Evolutionary conservation across 768 basidiomycete species (phyloP).

Genomic region (Russula emetica): DNA sequence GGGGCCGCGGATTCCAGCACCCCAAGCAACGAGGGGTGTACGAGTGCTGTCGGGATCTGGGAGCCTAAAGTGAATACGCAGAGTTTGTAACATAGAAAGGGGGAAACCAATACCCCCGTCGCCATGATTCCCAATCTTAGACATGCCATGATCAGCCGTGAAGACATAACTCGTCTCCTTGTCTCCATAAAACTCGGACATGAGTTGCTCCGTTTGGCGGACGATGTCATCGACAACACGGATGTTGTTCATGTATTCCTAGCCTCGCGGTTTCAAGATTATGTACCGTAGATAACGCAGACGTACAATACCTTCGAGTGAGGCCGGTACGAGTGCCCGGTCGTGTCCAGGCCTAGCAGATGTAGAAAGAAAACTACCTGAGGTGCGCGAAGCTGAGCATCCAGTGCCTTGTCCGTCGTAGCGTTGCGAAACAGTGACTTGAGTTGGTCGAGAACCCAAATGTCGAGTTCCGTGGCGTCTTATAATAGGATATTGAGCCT

Average conservation of each 20-base stretch:
- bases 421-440: conserved; percentile 58
- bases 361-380: conserved; percentile 80
- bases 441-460: conserved; percentile 77
- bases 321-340: conserved; percentile 82
- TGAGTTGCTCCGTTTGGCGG: conserved; percentile 54
- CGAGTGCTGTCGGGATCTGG: conserved; percentile 83
- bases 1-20: conserved; percentile 70
- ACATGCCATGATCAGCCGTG: conserved; percentile 91
- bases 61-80: conserved; percentile 5
- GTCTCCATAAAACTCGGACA: conserved; percentile 62
- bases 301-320: conserved; percentile 55
- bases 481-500: neutral
- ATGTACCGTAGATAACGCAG: neutral
- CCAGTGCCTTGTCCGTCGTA: conserved; percentile 46
- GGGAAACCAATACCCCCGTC: conserved; percentile 60
- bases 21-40: conserved; percentile 82
- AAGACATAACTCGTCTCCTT: conserved; percentile 71
- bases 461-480: conserved; percentile 76
- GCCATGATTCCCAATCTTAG: conserved; percentile 81
- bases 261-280: neutral
- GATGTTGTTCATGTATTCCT: conserved; percentile 88
- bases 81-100: neutral
- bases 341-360: conserved; percentile 79
- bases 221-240: conserved; percentile 74
- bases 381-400: conserved; percentile 49